Base-by-base conservation (phyloP, 2,329 filamentous ascomycete genomes). In the Curvularia sp. region DNA sequence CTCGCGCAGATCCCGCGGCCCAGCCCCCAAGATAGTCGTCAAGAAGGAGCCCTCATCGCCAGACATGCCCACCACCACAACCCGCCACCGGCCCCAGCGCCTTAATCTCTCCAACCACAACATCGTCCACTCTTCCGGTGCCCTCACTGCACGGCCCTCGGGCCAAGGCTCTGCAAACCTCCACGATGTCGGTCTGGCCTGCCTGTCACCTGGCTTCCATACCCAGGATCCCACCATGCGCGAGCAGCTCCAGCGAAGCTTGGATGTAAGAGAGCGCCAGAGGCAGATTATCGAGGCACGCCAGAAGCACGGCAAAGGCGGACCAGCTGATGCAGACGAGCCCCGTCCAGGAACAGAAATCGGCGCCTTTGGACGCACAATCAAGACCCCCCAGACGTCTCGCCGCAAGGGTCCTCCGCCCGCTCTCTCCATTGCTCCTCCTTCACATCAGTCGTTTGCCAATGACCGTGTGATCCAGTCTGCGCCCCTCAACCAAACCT, bases 191-290 rank as follows among this genome's bases (percentile, higher is more conserved):
- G 95, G 95, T 57, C 84, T 98, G 55, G 94, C 94, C 41, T 99
- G 95, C 72, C 83, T 99, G 54, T 98, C 95, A 2, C 95, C 95
- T 0, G 95, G 95, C 53, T 98, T 99, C 72, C 89, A 96, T 66
- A 98, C 95, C 15, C 91, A 98, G 70, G 93, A 99, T 77, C 94
- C 95, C n/a, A 86, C 90, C 19, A 96, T 97, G 92, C 89, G 95
- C 74, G 92, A 97, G 78, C 93, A 98, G 78, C 82, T 99, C 52
- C 93, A 98, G 79, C 88, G 94, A 67, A 98, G 95, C 78, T 87
- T 97, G 78, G 93, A 91, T 45, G 93, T 99, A 28, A 86, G 93
- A 63, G 94, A 99, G 67, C 92, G 97, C 75, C 95, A 99, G 78
- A 86, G 94, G 66, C 91, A 92, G 65, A 94, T 99, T 67, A 99